A percentile compares a stretch with the other conserved stretches of the same genome.
These are phyloP conservation scores for Eimeria falciformis DNA, from an alignment of 169 alveolate species.

Conservation along the genomic window DNA sequence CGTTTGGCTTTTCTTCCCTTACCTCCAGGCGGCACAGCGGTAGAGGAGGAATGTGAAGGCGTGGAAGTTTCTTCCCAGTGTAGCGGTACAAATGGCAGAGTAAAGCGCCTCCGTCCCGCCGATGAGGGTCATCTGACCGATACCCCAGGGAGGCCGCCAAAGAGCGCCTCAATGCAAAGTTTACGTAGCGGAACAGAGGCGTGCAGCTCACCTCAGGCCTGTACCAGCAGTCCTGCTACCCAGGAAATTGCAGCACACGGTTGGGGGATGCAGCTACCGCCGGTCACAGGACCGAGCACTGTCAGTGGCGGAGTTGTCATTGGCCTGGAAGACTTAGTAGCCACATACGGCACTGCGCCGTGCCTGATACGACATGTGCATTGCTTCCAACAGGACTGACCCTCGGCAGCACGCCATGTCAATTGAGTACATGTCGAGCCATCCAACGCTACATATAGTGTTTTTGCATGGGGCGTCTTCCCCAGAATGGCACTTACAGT, in stretches of 20 bases:
- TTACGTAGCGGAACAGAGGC: neutral
- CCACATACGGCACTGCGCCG: constrained; percentile 51
- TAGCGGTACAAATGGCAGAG: neutral
- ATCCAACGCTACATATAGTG: too few relatives aligned
- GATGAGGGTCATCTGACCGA: neutral
- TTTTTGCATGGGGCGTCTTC: too few relatives aligned
- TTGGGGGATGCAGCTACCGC: neutral
- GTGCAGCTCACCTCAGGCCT: neutral
- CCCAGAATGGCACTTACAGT: too few relatives aligned
- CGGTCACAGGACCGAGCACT: neutral
- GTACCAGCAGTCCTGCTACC: neutral
- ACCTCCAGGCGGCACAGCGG: neutral
- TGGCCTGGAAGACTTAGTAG: constrained; percentile 45
- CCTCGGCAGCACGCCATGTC: too few relatives aligned
- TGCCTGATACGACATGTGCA: constrained; percentile 12
- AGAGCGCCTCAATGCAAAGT: neutral
- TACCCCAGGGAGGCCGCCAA: neutral
- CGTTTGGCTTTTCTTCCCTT: too few relatives aligned
- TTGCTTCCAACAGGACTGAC: constrained; percentile 37
- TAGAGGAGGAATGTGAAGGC: neutral
- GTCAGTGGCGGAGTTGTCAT: neutral
- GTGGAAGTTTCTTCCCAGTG: neutral
- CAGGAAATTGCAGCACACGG: neutral
- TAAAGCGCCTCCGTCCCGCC: neutral
- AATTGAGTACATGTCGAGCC: too few relatives aligned